Evolutionary conservation across 164 flowering plant genomes (phyloP), one percentile per base, ranked within the genome.

Genomic region (Tinospora cordifolia): DNA sequence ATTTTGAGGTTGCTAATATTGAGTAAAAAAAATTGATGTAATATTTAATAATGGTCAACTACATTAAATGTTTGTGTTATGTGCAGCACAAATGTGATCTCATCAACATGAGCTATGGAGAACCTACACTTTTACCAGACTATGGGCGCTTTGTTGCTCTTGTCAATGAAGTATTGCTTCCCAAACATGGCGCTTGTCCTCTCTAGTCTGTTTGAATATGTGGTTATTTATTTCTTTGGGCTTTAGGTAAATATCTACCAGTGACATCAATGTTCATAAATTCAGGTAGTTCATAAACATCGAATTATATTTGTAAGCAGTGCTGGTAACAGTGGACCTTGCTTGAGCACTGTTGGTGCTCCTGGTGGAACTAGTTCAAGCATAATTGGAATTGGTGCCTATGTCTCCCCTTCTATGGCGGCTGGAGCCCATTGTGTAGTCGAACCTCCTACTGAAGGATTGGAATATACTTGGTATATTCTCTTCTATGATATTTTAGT

Each of bases 31-130:
- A 41, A 1, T 41, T 41, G 9, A 11, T 8, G 46, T 41, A 11
- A 41, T 30, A 30, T 2, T 30, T 2, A 30, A 51, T n/a, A 4
- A 8, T 51, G 19, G 19, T 8, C 19, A 51, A 51, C n/a, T n/a
- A n/a, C 21, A 51, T 8, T 15, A 17, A 51, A 4, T 51, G 2
- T 51, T 51, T 46, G 57, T 79, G 63, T 46, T 30, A 19, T 68
- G 49, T 84, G 77, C 88, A 94, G 99, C 99, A 94, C 79, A 94
- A 90, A 76, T 94, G 99, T 75, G 93, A 94, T 78, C 88, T 94
- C 59, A 92, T 94, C 81, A 94, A 94, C 82, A 94, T 94, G 99
- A 94, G 99, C 70, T 94, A 88, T 79, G 99, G 99, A 69, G 99
- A 94, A 75, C 76, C 93, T 63, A 70, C 95, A 21, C 72, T 92